Evolutionary conservation across 2,329 filamentous ascomycete genomes (phyloP).

Genomic region (Pseudocercospora musae): DNA sequence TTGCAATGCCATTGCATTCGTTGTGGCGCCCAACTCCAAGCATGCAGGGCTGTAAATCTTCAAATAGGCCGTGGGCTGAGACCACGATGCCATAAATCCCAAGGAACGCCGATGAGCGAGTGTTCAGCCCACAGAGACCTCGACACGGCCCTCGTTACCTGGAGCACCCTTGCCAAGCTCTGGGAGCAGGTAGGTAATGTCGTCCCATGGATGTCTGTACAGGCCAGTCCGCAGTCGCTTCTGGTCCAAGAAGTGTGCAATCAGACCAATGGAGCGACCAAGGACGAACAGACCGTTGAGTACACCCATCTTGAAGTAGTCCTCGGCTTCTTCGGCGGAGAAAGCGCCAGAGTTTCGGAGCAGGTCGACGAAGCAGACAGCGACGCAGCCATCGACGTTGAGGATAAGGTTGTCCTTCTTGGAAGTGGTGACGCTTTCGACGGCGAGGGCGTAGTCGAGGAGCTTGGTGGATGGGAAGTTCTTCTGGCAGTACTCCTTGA

Average conservation of each 20-base stretch:
- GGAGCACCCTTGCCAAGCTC: constrained; percentile 67
- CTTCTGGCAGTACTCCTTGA: constrained; percentile 97
- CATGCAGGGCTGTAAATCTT: background rate
- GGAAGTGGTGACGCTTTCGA: constrained; percentile 95
- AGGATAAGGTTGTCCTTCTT: constrained; percentile 99
- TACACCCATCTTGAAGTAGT: constrained; percentile 98
- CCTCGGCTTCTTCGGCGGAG: constrained; percentile 91
- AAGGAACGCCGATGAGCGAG: background rate
- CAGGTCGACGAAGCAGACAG: constrained; percentile 97
- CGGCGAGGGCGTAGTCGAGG: constrained; percentile 96
- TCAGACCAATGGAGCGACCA: constrained; percentile 94
- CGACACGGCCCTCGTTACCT: constrained; percentile 80
- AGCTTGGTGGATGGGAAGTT: constrained; percentile 98
- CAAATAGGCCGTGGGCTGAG: background rate
- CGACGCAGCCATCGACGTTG: constrained; percentile 97
- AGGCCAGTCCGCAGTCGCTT: constrained; percentile 98
- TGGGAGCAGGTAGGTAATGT: constrained; percentile 92
- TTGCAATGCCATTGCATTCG: background rate
- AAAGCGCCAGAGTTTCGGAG: constrained; percentile 98
- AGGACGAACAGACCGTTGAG: constrained; percentile 99
- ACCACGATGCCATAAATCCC: background rate
- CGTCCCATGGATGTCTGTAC: constrained; percentile 97
- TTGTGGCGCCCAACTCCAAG: constrained; percentile 1
- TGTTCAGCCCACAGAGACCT: constrained; percentile 53
- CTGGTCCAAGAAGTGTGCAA: constrained; percentile 99